Conservation (phyloP, 1,284 basidiomycete species). For the Cryptococcus amylolentus region DNA sequence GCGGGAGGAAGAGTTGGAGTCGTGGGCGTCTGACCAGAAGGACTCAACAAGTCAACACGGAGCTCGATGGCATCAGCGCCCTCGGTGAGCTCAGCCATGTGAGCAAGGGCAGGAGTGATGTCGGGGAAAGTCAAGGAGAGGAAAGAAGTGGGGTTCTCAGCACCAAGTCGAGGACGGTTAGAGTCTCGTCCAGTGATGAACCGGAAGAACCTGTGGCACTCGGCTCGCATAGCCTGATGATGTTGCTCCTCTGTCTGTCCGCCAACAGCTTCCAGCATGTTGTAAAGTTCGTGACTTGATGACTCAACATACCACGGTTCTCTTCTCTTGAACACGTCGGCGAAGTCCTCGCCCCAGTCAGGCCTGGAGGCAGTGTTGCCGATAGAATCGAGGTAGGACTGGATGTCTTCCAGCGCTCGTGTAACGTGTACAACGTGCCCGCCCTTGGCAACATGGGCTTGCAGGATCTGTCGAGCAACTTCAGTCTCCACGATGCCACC, state of each 20-base stretch:
- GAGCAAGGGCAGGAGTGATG: slow-evolving; percentile 64
- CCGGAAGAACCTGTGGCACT: slow-evolving; percentile 66
- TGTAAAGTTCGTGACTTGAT: slow-evolving; percentile 79
- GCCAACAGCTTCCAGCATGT: slow-evolving; percentile 50
- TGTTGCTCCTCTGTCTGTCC: slow-evolving; percentile 37
- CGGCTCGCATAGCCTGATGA: slow-evolving; percentile 37
- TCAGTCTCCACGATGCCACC: slow-evolving; percentile 91
- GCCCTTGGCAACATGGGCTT: slow-evolving; percentile 60
- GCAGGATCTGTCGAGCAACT: slow-evolving; percentile 66
- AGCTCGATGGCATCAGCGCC: slow-evolving; percentile 92
- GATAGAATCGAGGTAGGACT: slow-evolving; percentile 67
- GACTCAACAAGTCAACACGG: slow-evolving; percentile 81
- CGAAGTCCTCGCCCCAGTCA: slow-evolving; percentile 76
- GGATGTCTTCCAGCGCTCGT: slow-evolving; percentile 66
- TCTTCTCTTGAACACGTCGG: slow-evolving; percentile 77
- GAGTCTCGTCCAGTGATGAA: slow-evolving; percentile 74
- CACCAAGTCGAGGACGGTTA: slow-evolving; percentile 62
- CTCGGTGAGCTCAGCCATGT: slow-evolving; percentile 69
- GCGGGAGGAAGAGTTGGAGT: slow-evolving; percentile 62
- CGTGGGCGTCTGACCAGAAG: slow-evolving; percentile 49
- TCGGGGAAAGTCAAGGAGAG: slow-evolving; percentile 90
- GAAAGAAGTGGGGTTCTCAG: slow-evolving; percentile 74
- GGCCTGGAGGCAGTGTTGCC: slow-evolving; percentile 66
- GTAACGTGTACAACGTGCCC: slow-evolving; percentile 71
- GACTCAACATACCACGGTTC: slow-evolving; percentile 86